Conservation (phyloP, 169 alveolate species). For the Eimeria acervulina region DNA sequence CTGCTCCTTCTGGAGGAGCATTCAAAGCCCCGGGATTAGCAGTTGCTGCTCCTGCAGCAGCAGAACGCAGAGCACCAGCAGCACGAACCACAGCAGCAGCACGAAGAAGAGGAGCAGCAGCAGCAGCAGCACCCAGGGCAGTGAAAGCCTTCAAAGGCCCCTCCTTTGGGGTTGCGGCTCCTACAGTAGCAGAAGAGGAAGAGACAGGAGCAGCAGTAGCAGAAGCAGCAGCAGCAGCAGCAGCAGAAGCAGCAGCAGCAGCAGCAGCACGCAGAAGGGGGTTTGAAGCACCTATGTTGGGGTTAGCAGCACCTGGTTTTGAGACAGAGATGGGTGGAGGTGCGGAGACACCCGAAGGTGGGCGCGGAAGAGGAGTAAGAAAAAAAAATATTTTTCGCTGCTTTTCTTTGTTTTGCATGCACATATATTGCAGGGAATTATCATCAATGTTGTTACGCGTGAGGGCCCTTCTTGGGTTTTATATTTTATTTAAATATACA, state of each 20-base stretch:
- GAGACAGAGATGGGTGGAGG: background rate
- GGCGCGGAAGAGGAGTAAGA: background rate
- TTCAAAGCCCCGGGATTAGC: background rate
- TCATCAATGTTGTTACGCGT: conserved; percentile 35
- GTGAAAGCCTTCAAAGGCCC: conserved; percentile 25
- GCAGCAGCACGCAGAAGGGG: too few species aligned
- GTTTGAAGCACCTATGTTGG: background rate
- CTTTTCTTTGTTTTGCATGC: background rate
- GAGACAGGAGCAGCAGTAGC: background rate
- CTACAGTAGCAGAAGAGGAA: background rate
- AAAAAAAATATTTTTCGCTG: too few species aligned
- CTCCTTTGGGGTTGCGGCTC: conserved; percentile 32
- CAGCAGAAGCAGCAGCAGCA: too few species aligned
- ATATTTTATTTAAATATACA: background rate
- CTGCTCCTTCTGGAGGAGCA: background rate
- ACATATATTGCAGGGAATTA: conserved; percentile 10
- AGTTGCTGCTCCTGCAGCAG: conserved; percentile 25
- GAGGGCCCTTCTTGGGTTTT: too few species aligned
- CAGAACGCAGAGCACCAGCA: background rate
- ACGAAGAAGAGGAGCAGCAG: too few species aligned
- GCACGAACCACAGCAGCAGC: too few species aligned
- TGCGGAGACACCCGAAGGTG: background rate
- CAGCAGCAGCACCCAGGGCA: too few species aligned
- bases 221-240: conserved; percentile 9
- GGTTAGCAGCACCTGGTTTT: background rate